Conservation (phyloP, 768 basidiomycete species). For the Podaxis sp. region DNA sequence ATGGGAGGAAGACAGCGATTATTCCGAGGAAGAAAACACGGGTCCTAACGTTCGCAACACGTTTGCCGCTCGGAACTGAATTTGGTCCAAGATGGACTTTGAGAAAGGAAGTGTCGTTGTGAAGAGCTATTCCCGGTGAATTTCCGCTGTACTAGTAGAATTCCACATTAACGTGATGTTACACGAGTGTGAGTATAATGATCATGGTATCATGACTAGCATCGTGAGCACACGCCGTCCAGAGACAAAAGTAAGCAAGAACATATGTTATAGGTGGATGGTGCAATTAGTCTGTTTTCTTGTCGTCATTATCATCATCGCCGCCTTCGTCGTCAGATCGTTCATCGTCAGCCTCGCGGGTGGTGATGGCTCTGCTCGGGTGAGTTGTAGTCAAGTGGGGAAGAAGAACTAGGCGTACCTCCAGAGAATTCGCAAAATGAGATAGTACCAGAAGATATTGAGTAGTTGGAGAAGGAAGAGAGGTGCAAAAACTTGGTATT, state of each 20-base stretch:
- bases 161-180: not conserved
- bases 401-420: conserved; percentile 48
- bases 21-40: conserved; percentile 41
- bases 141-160: not conserved
- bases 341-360: conserved; percentile 55
- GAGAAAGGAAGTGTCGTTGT: not conserved
- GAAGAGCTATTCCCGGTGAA: not conserved
- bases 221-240: not conserved
- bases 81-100: not conserved
- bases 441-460: conserved; percentile 92
- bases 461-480: conserved; percentile 74
- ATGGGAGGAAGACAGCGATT: conserved; percentile 58
- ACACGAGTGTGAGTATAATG: not conserved
- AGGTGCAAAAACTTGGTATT: conserved; percentile 75
- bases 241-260: not conserved
- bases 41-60: conserved; percentile 24
- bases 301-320: conserved; percentile 58
- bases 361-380: conserved; percentile 48
- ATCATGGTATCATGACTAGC: not conserved
- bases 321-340: conserved; percentile 82
- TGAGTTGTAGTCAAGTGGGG: conserved; percentile 16
- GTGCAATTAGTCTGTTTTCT: conserved; percentile 34
- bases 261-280: not conserved
- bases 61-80: conserved; percentile 8
- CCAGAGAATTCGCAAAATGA: conserved; percentile 74